Percentiles rank a stretch among this genome's conserved stretches.
These are phyloP conservation scores for Sarocladiaceae sp. DNA, from an alignment of 2,329 filamentous ascomycete species.

Conservation along the genomic window DNA sequence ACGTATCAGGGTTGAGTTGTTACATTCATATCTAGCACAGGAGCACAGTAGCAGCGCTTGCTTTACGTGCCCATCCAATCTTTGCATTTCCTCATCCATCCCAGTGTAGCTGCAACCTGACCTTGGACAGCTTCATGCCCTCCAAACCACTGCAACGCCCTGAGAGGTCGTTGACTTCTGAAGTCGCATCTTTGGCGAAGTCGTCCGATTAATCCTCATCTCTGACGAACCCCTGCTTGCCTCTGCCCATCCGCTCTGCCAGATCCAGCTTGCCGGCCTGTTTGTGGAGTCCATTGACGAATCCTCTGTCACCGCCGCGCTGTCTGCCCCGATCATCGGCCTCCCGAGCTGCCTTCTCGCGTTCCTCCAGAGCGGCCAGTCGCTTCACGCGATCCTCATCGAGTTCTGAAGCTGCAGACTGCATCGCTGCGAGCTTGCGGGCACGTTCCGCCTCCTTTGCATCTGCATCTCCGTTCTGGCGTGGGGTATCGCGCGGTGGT, in stretches of 20 bases:
- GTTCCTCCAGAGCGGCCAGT: slow-evolving; percentile 60
- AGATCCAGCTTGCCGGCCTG: slow-evolving; percentile 50
- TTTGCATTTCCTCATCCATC: too few species aligned
- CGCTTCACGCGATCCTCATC: slow-evolving; percentile 67
- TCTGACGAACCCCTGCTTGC: slow-evolving; percentile 38
- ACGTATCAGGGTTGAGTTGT: too few species aligned
- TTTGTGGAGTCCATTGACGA: slow-evolving; percentile 60
- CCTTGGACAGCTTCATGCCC: too few species aligned
- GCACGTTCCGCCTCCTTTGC: slow-evolving; percentile 54
- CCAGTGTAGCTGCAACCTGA: too few species aligned
- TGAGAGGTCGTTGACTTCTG: too few species aligned
- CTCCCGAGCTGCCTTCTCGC: slow-evolving; percentile 60
- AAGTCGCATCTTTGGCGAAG: too few species aligned
- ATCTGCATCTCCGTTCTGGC: slow-evolving; percentile 17
- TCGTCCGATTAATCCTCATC: slow-evolving; percentile 39
- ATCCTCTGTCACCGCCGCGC: slow-evolving; percentile 60
- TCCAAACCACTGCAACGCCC: too few species aligned
- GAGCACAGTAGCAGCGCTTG: too few species aligned
- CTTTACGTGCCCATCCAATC: too few species aligned
- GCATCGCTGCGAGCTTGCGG: slow-evolving; percentile 68
- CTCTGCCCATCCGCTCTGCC: slow-evolving; percentile 47
- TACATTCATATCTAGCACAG: too few species aligned
- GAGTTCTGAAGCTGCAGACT: slow-evolving; percentile 63
- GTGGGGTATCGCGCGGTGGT: slow-evolving; percentile 10
- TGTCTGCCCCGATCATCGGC: slow-evolving; percentile 63